A percentile compares a stretch with the other conserved stretches of the same genome.
phyloP scores from a whole-genome alignment of 345 rosid genomes.

The Streptanthus diversifolius region DNA sequence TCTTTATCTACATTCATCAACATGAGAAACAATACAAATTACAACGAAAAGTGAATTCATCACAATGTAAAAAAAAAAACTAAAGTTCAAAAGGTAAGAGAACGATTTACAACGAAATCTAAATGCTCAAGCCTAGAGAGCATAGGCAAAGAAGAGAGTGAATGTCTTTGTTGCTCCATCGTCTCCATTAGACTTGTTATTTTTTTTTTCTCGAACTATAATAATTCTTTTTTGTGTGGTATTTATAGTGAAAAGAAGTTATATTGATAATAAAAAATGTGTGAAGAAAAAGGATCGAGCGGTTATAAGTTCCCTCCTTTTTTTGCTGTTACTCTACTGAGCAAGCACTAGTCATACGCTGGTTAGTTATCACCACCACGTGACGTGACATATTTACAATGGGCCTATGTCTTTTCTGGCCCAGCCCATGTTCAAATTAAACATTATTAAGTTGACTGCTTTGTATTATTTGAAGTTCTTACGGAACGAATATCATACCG shows the following conservation, averaged over 20 bases:
- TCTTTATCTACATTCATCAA: slow-evolving; percentile 50
- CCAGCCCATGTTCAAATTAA: not conserved
- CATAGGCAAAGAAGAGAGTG: slow-evolving; percentile 46
- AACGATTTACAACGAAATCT: slow-evolving; percentile 52
- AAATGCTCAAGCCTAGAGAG: slow-evolving; percentile 71
- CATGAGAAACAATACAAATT: not conserved
- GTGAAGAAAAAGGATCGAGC: slow-evolving; percentile 17
- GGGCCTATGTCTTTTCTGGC: not conserved
- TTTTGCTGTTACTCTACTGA: slow-evolving; percentile 18
- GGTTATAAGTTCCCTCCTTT: slow-evolving; percentile 40
- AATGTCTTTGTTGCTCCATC: slow-evolving; percentile 47
- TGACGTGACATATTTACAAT: not conserved
- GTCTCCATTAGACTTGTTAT: slow-evolving; percentile 26
- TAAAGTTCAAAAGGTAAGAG: not conserved
- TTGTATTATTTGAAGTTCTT: not conserved
- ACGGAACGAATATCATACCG: not conserved
- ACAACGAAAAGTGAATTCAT: not conserved
- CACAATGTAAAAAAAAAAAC: not conserved
- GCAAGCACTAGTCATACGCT: slow-evolving; percentile 33
- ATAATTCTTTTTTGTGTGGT: not conserved
- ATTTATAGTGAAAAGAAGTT: not conserved
- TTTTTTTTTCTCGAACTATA: not conserved
- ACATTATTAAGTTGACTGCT: too few species aligned
- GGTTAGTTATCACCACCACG: slow-evolving; percentile 16
- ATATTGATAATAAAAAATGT: not conserved